phyloP scores from a whole-genome alignment of 805 yeast species.

The Blastobotrys terrestris region DNA sequence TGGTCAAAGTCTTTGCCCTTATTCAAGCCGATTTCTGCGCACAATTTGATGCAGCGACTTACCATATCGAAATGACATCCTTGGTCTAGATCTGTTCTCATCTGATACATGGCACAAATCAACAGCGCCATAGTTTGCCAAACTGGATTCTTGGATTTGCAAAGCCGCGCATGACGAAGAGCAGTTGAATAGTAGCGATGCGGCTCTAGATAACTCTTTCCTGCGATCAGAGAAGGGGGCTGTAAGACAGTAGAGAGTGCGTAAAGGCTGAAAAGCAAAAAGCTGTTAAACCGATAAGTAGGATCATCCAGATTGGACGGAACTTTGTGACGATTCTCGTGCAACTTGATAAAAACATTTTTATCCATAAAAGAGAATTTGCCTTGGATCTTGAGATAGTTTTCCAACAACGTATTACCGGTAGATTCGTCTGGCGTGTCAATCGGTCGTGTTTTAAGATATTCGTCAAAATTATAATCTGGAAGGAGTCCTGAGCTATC shows the following conservation, averaged over 20 bases:
- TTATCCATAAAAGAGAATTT: slow-evolving; percentile 20
- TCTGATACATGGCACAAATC: slow-evolving; percentile 47
- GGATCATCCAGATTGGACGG: slow-evolving; percentile 17
- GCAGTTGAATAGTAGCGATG: slow-evolving; percentile 54
- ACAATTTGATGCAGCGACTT: slow-evolving; percentile 44
- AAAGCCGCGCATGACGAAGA: slow-evolving; percentile 46
- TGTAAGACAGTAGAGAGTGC: slow-evolving; percentile 8
- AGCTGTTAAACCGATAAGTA: slow-evolving; percentile 15
- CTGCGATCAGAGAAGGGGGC: too few relatives aligned
- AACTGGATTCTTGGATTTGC: slow-evolving; percentile 36
- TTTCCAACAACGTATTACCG: slow-evolving; percentile 16
- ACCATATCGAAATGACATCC: slow-evolving; percentile 48
- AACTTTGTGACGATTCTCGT: slow-evolving; percentile 12
- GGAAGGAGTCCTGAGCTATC: slow-evolving; percentile 11
- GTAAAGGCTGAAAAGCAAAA: slow-evolving; percentile 16
- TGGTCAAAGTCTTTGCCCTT: slow-evolving; percentile 19
- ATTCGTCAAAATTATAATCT: slow-evolving; percentile 15
- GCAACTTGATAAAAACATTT: slow-evolving; percentile 12
- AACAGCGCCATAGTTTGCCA: slow-evolving; percentile 49
- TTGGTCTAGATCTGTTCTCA: slow-evolving; percentile 57
- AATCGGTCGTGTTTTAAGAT: slow-evolving; percentile 9
- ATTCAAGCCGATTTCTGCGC: slow-evolving; percentile 27
- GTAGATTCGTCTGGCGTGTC: slow-evolving; percentile 11
- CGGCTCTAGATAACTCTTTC: too few relatives aligned
- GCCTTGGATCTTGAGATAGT: slow-evolving; percentile 14